A percentile compares a stretch with the other conserved stretches of the same genome.
phyloP scores from a whole-genome alignment of 139 green algal species.

The Asterochloris sp. region DNA sequence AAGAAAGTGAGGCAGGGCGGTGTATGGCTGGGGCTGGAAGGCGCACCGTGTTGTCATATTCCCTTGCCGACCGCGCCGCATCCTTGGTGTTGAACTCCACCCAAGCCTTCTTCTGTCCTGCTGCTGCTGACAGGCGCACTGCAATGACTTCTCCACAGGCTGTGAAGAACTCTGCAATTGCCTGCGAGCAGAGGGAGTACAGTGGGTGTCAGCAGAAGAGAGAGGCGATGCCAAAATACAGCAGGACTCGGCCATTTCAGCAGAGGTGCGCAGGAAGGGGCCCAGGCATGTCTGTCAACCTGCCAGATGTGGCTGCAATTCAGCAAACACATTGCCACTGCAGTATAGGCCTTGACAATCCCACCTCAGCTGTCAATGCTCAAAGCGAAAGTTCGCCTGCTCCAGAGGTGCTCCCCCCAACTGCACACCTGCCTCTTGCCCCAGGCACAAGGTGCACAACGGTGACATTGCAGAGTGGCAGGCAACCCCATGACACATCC shows the following conservation, averaged over 20 bases:
- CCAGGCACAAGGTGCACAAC: background rate
- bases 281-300: too few species aligned
- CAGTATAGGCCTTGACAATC: background rate
- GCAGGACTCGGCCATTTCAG: too few species aligned
- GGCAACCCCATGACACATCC: background rate
- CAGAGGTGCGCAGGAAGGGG: too few species aligned
- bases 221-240: too few species aligned
- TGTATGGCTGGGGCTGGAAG: background rate
- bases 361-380: too few species aligned
- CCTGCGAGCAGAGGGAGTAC: background rate
- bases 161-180: constrained; percentile 19
- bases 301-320: background rate
- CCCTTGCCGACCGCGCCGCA: constrained; percentile 5
- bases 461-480: background rate
- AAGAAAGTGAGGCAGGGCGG: too few species aligned
- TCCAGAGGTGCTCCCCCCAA: too few species aligned
- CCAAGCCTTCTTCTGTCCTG: constrained; percentile 19
- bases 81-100: constrained; percentile 21
- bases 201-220: too few species aligned
- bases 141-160: constrained; percentile 22
- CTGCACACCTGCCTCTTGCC: too few species aligned
- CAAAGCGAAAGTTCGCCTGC: too few species aligned
- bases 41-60: constrained; percentile 21
- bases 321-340: background rate
- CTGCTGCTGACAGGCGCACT: constrained; percentile 7